Conservation (phyloP, 2,329 filamentous ascomycete genomes). For the Sporothrix brasiliensis region DNA sequence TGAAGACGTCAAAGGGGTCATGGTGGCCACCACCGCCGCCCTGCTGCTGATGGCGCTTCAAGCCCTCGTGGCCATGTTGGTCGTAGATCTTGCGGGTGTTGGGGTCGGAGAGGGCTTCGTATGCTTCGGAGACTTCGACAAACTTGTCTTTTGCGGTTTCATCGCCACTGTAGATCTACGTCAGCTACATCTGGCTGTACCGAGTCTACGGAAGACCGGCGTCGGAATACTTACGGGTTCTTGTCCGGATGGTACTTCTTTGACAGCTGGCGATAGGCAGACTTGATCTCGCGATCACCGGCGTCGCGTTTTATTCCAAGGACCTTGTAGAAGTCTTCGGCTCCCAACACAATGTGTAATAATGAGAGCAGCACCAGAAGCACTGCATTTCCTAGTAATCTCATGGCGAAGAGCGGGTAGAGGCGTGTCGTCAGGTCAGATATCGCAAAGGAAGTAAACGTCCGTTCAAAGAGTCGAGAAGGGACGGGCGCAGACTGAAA, state of each 20-base stretch:
- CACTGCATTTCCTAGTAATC: conserved; percentile 19
- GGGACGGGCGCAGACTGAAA: neutral
- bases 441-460: neutral
- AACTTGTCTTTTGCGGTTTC: conserved; percentile 84
- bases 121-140: conserved; percentile 90
- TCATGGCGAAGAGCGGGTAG: conserved; percentile 25
- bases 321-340: conserved; percentile 79
- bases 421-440: neutral
- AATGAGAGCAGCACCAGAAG: conserved; percentile 58
- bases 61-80: conserved; percentile 86
- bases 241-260: conserved; percentile 98
- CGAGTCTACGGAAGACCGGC: conserved; percentile 5
- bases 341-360: conserved; percentile 58
- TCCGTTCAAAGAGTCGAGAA: neutral
- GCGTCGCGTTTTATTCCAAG: conserved; percentile 79
- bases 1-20: conserved; percentile 96
- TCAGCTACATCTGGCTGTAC: conserved; percentile 14
- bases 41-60: conserved; percentile 78
- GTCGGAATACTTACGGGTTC: conserved; percentile 71
- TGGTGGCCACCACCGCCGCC: conserved; percentile 64
- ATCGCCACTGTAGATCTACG: conserved; percentile 62
- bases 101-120: conserved; percentile 82
- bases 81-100: conserved; percentile 90
- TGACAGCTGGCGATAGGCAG: conserved; percentile 85
- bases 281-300: conserved; percentile 86